A percentile compares a stretch with the other conserved stretches of the same genome.
Conservation (phyloP, 1,284 basidiomycete genomes). For the Rhodotorula sp. region DNA sequence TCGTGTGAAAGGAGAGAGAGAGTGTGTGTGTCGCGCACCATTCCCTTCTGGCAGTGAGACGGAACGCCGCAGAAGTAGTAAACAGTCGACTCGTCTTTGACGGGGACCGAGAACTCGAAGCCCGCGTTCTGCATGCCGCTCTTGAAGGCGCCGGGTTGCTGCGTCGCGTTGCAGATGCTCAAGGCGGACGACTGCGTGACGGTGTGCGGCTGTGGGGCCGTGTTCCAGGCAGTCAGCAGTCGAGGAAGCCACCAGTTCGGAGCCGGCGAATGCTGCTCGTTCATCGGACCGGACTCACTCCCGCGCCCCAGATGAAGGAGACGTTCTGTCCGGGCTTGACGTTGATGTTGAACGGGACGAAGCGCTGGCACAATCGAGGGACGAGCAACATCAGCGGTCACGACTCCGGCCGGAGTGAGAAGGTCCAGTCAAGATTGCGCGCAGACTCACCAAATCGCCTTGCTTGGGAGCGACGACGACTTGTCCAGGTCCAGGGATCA, state of each 20-base stretch:
- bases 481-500: conserved; percentile 22
- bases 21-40: conserved; percentile 3
- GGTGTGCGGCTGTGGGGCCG: conserved; percentile 23
- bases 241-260: too few relatives aligned
- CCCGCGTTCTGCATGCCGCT: conserved; percentile 31
- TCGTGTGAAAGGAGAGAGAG: neutral
- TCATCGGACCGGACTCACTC: neutral
- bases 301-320: conserved; percentile 33
- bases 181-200: conserved; percentile 33
- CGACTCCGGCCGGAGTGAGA: neutral
- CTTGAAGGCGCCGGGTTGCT: conserved; percentile 19
- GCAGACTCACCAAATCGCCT: conserved; percentile 25
- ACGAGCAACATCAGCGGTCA: neutral
- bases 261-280: too few relatives aligned
- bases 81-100: conserved; percentile 18
- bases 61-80: conserved; percentile 32
- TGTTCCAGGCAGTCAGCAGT: neutral
- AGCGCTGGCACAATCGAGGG: conserved; percentile 6
- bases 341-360: conserved; percentile 37
- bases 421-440: neutral
- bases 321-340: conserved; percentile 13
- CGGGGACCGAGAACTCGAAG: conserved; percentile 17
- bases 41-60: conserved; percentile 36
- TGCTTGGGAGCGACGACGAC: conserved; percentile 40
- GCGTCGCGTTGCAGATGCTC: conserved; percentile 33